Conservation (phyloP, 768 basidiomycete genomes). For the Arthromyces matolae region DNA sequence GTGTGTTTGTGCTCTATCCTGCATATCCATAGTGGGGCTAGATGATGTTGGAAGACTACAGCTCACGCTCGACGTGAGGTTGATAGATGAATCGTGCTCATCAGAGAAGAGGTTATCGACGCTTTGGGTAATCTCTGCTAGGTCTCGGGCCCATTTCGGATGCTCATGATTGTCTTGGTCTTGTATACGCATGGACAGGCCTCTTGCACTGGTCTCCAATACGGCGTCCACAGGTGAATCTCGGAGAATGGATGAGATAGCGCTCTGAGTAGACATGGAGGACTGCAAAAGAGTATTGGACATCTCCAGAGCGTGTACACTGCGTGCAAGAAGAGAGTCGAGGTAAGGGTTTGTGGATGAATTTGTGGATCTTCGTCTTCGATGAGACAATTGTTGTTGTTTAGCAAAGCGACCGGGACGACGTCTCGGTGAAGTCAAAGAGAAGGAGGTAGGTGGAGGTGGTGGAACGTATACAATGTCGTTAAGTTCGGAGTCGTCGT, state of each 20-base stretch:
- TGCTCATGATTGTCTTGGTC: constrained; percentile 41
- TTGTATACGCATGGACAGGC: constrained; percentile 49
- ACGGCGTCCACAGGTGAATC: constrained; percentile 45
- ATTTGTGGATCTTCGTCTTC: constrained; percentile 20
- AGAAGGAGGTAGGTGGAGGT: constrained; percentile 26
- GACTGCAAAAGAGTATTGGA: constrained; percentile 77
- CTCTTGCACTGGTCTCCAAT: constrained; percentile 46
- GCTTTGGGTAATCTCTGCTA: constrained; percentile 59
- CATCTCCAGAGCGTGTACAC: constrained; percentile 82
- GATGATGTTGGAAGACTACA: constrained; percentile 41
- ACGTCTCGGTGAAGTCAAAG: constrained; percentile 33
- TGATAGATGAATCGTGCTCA: constrained; percentile 14
- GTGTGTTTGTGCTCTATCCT: constrained; percentile 6
- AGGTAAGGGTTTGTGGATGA: constrained; percentile 49
- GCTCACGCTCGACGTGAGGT: constrained; percentile 28
- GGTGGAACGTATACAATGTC: constrained; percentile 23
- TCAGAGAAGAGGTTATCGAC: constrained; percentile 57
- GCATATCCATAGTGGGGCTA: constrained; percentile 5
- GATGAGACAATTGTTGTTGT: constrained; percentile 25
- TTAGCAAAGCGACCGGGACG: constrained; percentile 22
- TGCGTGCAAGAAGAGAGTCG: constrained; percentile 76
- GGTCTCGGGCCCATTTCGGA: constrained; percentile 61
- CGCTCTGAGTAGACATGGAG: constrained; percentile 68
- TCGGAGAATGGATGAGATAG: constrained; percentile 42
- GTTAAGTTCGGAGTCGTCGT: constrained; percentile 28